Evolutionary conservation across 1,284 basidiomycete species (phyloP), one percentile per base, ranked within the genome.

Genomic region (Cystobasidium slooffiae): DNA sequence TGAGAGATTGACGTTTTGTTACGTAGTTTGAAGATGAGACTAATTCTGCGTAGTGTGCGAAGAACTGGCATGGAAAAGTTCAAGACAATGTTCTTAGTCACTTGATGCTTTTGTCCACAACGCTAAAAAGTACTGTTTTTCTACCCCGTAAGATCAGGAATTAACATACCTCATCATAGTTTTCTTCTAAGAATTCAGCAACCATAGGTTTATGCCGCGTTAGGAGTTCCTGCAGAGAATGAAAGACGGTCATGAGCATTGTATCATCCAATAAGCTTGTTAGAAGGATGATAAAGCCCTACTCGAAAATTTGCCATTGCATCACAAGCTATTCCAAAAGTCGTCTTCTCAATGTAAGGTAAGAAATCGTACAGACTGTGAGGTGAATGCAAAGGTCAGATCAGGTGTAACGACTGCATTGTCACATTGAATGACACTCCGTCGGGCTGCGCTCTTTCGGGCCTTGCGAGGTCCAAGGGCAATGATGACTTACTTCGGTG

Each of bases 1-100:
- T 99, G 80, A 99, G 88, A 0, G 95, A 97, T 82, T 99, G 96
- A 1, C 97, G 91, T 83, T 98, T 98, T n/a, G 97, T 99, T 74
- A 99, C 97, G 82, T 99, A 99, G 86, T 99, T 99, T 79, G 86
- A 88, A 22, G 94, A 97, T 61, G 93, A 86, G 78, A 99, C 91
- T 75, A 99, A 89, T 18, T 90, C 90, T 37, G 92, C 93, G 85
- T 96, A 98, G 77, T 94, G 94, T 52, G 88, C 87, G 85, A 99
- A 99, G 87, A 99, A 99, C 90, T 94, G 81, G 20, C 31, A 8
- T 47, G 1, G 62, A 61, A 18, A 16, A 69, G 8, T 39, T 10
- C n/a, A 24, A n/a, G 49, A 41, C 46, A 20, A 43, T 49, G 51
- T 6, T 4, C 1, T 31, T 31, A 31, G 31, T 31, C 5, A 31